Conservation (phyloP, 2,329 filamentous ascomycete genomes). For the Alternaria gaisen region DNA sequence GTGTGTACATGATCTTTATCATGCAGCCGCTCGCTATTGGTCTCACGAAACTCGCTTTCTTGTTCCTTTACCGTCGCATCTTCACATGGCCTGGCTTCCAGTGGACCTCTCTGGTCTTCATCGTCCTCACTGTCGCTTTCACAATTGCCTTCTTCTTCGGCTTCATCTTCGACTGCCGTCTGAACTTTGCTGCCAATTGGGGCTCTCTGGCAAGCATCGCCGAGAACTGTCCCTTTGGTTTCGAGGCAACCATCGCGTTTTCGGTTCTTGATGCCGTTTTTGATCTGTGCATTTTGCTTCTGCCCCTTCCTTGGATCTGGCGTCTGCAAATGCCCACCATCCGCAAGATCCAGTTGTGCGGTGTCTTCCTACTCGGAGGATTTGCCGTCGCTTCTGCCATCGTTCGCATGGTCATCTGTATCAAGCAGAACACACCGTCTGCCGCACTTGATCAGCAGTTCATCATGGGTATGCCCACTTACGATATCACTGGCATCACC, state of each 20-base stretch:
- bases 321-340: conserved; percentile 11
- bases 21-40: conserved; percentile 16
- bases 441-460: conserved; percentile 2
- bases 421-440: conserved; percentile 17
- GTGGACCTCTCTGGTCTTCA: conserved; percentile 1
- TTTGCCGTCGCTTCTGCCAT: conserved; percentile 13
- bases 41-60: conserved; percentile 13
- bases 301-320: conserved; percentile 18
- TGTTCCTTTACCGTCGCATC: conserved; percentile 16
- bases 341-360: conserved; percentile 13
- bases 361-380: conserved; percentile 13
- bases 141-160: conserved; percentile 15
- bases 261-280: conserved; percentile 12
- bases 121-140: conserved; percentile 7
- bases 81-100: conserved; percentile 13
- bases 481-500: conserved; percentile 16
- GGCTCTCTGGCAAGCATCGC: conserved; percentile 14
- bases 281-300: conserved; percentile 12
- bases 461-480: conserved; percentile 19
- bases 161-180: conserved; percentile 13
- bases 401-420: conserved; percentile 17
- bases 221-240: conserved; percentile 14
- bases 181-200: conserved; percentile 16
- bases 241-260: conserved; percentile 10
- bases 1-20: conserved; percentile 17